These are phyloP conservation scores for Phyllosticta capitalensis DNA, from an alignment of 2,329 filamentous ascomycete genomes.

Conservation along the genomic window DNA sequence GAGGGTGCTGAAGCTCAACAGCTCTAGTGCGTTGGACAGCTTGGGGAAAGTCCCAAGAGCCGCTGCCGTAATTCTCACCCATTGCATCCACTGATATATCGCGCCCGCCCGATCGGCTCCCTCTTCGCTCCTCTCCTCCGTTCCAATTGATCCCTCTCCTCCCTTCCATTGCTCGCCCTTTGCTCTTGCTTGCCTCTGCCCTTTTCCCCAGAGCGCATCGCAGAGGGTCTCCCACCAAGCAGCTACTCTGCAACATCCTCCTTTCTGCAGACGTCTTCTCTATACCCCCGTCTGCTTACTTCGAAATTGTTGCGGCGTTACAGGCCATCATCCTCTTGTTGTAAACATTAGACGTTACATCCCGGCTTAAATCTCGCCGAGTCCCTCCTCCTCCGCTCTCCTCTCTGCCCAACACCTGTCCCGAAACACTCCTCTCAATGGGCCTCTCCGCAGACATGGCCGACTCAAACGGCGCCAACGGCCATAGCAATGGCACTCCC, in stretches of 20 bases:
- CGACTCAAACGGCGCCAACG: conserved; percentile 5
- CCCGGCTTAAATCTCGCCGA: neutral
- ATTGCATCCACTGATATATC: neutral
- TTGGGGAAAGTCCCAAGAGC: neutral
- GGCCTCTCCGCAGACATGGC: conserved; percentile 6
- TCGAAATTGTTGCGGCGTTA: neutral
- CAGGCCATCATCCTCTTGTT: neutral
- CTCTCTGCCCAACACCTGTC: neutral
- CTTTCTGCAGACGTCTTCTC: neutral
- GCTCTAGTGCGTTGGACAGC: neutral
- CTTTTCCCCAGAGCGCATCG: neutral
- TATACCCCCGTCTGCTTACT: neutral
- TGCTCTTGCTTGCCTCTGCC: neutral
- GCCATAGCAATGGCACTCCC: conserved; percentile 41
- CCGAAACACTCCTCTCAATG: neutral
- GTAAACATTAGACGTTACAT: neutral
- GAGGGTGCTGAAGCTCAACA: neutral
- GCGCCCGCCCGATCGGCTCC: neutral
- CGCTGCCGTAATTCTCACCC: neutral
- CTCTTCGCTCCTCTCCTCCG: neutral
- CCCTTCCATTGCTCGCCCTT: neutral
- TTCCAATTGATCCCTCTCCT: neutral
- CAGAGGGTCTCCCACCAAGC: neutral
- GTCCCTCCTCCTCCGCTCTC: neutral
- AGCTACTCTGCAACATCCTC: neutral